Conservation (phyloP, 2,329 filamentous ascomycete genomes). For the Fusarium sp. region DNA sequence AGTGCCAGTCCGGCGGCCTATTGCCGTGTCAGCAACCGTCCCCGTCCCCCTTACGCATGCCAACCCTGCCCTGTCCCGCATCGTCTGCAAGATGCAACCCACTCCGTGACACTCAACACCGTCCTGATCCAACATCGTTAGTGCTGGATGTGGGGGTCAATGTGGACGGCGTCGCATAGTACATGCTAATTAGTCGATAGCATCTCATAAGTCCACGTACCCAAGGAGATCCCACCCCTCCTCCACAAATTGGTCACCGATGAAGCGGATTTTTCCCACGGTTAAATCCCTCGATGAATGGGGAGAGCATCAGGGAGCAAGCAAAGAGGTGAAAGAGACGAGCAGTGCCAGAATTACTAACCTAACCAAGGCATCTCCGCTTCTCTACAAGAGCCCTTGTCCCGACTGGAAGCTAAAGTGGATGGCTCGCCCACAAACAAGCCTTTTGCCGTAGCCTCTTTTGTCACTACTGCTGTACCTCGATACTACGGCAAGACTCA, state of each 20-base stretch:
- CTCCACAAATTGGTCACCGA: neutral
- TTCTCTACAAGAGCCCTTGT: slow-evolving; percentile 1
- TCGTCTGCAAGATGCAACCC: slow-evolving; percentile 13
- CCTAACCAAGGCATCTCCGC: neutral
- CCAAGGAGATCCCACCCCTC: neutral
- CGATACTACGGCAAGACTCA: slow-evolving; percentile 13
- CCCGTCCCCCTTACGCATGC: neutral
- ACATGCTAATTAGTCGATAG: slow-evolving; percentile 16
- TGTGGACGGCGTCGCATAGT: slow-evolving; percentile 15
- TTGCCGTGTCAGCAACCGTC: slow-evolving; percentile 7
- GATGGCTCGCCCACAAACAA: neutral
- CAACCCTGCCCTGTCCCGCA: neutral
- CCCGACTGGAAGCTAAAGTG: slow-evolving; percentile 8
- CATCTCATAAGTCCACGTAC: neutral
- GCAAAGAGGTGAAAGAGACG: neutral
- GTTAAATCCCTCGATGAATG: neutral
- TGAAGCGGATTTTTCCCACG: neutral
- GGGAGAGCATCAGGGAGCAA: neutral
- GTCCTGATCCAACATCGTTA: slow-evolving; percentile 7
- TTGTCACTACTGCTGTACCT: neutral
- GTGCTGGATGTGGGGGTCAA: slow-evolving; percentile 22
- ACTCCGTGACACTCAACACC: slow-evolving; percentile 7
- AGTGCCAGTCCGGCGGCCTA: slow-evolving; percentile 8
- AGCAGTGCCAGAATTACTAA: neutral
- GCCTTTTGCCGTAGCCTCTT: slow-evolving; percentile 8